Base-by-base conservation (phyloP, 1,139 yeast genomes). In the Kurtzmaniella natalensis region DNA sequence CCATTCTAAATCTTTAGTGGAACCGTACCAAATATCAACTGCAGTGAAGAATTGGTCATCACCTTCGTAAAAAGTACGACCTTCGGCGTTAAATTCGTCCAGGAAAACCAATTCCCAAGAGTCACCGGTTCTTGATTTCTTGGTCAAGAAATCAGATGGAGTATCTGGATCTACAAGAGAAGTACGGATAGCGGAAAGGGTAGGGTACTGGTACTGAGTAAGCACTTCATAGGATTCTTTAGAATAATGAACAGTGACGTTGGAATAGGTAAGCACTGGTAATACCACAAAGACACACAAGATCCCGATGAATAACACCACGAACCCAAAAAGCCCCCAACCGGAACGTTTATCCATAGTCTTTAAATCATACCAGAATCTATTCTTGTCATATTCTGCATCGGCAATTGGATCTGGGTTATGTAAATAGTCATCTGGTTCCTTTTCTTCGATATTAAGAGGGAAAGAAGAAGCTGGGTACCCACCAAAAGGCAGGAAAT, bases 371-470 rank as follows among this genome's bases (percentile, higher is more conserved):
- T 73, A 55, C 42, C 65, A 47, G 46, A 80, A 73, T 43, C 86
- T 59, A 49, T 78, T 71, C 41, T 74, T 78, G 44, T 85, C 94
- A 47, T 80, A 76, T 41, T 78, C 72, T 14, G 94, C 94, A 56
- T 88, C 96, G 31, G 75, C 79, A 26, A 87, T 81, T 7, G 95
- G 95, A 54, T 88, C 95, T 1, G 96, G 96, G 56, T 88, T 88
- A 58, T 88, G 96, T 43, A 88, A 56, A 51, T 85, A 87, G 55
- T 88, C 96, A 60, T 88, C 96, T 3, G 86, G 82, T 58, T 88
- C 96, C 57, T 84, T 84, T 49, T 88, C 96, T 39, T 87, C 95
- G 43, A 88, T 77, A 46, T 76, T 80, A 36, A 88, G 63, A 0
- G 96, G 96, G 62, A 88, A 88, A 1, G 87, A 76, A 5, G 85